Base-by-base conservation (phyloP, 352 stramenopile species). In the Phytophthora cryptogea region DNA sequence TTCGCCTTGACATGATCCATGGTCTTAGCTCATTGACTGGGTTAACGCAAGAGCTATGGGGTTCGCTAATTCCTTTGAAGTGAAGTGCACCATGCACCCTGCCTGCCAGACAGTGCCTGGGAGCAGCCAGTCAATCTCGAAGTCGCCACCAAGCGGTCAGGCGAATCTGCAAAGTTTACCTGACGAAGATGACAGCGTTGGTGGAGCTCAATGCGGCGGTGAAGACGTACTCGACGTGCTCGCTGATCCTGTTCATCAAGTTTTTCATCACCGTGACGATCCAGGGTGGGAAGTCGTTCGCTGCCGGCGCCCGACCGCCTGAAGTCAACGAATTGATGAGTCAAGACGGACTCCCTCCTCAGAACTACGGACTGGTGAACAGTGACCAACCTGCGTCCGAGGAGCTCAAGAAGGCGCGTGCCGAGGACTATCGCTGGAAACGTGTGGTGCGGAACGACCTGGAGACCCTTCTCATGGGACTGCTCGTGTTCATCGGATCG, bases 361-460 rank as follows among this genome's bases (percentile, higher is more conserved):
- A 58, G 31, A 59, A 35, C 14, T 65, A 59, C 40, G 48, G 57
- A 5, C 37, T 59, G 30, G 10, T 43, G 3, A 36, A 61, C 26
- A 35, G 35, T 14, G 31, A 56, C 27, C 23, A 26, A n/a, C 27
- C 43, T 0, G 17, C 23, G 35, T 49, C 45, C 16, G 52, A 59
- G 8, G 44, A 57, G 33, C 56, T 71, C 60, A 56, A 36, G 16
- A 40, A 26, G 7, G 70, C 66, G 10, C 58, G 59, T 1, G 66
- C 69, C 31, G 36, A 71, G 3, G 72, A 78, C 28, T 66, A 67
- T 27, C 70, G 74, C 44, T 83, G 74, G 74, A 66, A 72, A 17
- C 66, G 72, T 43, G 72, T 82, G 46, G 64, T 80, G 20, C 64
- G 68, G 48, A 83, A 80, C 57, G 68, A 83, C 48, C 46, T 83